Evolutionary conservation across 352 stramenopile species (phyloP), one percentile per base, ranked within the genome.

Genomic region (Phytophthora pisi): DNA sequence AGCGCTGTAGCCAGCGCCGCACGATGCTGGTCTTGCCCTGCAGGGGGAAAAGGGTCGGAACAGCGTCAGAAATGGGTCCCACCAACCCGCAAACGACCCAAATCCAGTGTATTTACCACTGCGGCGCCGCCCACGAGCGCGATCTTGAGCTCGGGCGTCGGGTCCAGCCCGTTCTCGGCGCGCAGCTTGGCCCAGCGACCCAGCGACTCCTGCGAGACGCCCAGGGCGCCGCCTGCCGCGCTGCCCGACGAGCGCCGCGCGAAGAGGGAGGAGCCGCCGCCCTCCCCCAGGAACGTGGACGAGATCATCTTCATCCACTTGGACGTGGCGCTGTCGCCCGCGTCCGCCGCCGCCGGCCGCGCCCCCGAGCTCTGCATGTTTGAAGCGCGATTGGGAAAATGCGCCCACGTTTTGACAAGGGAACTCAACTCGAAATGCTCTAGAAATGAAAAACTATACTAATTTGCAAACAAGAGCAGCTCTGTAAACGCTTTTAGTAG

Each of bases 231-330:
- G 18, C 36, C 51, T 11, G 40, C 61, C 10, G 63, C 16, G n/a
- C 23, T 64, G 4, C 50, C 56, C 11, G 63, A 63, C 26, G 74
- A 43, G 28, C 72, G 74, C 51, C 77, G 79, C 18, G 75, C 57
- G 58, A 90, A 83, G 43, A 89, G 53, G 7, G 78, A 77, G 16
- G 81, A 74, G 38, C 64, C 57, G 3, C 60, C 15, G 36, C 45
- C 57, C 28, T 92, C 82, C 28, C 86, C 86, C 2, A 92, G 72
- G 38, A 93, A 91, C 50, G 86, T 93, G 24, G 82, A 90, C 55
- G 86, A 93, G 46, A 93, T 79, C 79, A 93, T 89, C 61, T 90
- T 90, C 84, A 93, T 92, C 86, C 86, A 93, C 70, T 82, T 86
- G 40, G 64, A 74, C 34, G 80, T 81, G 34, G 74, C 78, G 36